Evolutionary conservation across 306 rosid genomes (phyloP), one percentile per base, ranked within the genome.

Genomic region (Cucurbita maxima): DNA sequence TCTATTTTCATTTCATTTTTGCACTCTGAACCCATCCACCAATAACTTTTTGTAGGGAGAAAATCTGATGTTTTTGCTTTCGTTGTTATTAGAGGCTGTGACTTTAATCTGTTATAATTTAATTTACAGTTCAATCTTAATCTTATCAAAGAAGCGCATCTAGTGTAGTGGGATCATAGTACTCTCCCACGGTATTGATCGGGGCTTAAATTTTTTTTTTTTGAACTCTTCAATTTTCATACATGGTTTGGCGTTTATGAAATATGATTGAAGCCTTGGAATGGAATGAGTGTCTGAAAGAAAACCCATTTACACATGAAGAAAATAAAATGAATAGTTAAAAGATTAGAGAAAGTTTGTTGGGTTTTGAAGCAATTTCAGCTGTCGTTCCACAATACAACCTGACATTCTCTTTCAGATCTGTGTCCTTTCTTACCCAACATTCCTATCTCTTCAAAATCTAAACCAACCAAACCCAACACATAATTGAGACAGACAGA

Each of bases 181-280:
- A 93, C 98, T 97, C 99, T 94, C 96, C 97, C 96, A 94, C 97
- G 95, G 92, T 90, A 90, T 92, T 89, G 97, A 87, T 97, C 90
- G 74, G 92, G 97, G 96, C 87, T n/a, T n/a, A n/a, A n/a, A n/a
- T 4, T 0, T 30, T 30, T 30, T 30, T 30, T 30, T 30, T 30
- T 30, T 22, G 25, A 22, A 22, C 25, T 22, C 25, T 22, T 22
- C 25, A 22, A 22, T 22, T 22, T 22, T 22, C 25, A 22, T 22
- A 22, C 1, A 22, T 22, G 25, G 25, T 22, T 22, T 22, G 25
- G 25, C 25, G 25, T 22, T 22, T 22, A 22, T 22, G 25, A 22
- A 22, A 22, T 25, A 25, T 25, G 30, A 25, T 25, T 25, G 30
- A 1, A 25, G 30, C 30, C 30, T 25, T 25, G 30, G 30, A 25